Evolutionary conservation across 441 rosid species (phyloP).

Genomic region (Brassica balearica): DNA sequence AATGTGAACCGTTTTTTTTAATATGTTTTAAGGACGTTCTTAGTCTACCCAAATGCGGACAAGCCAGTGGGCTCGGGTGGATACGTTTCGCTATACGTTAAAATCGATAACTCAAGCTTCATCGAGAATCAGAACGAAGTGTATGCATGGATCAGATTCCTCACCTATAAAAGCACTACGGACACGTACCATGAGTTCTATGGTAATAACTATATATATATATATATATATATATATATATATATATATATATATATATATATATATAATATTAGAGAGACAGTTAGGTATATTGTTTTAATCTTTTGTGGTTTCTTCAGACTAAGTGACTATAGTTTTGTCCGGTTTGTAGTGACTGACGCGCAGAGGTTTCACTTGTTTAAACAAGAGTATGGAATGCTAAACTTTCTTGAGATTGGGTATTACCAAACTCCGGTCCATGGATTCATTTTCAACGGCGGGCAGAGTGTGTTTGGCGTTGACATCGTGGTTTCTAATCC

Average conservation of each 20-base stretch:
- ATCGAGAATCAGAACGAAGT: conserved; percentile 11
- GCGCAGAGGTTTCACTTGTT: conserved; percentile 36
- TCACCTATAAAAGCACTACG: conserved; percentile 5
- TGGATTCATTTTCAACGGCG: conserved; percentile 35
- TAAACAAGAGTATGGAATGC: conserved; percentile 23
- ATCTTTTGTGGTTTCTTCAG: neutral
- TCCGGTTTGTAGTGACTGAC: conserved; percentile 22
- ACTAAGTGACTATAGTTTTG: neutral
- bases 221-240: too few species aligned
- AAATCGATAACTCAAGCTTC: conserved; percentile 31
- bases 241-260: too few species aligned
- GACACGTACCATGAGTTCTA: conserved; percentile 14
- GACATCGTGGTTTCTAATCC: conserved; percentile 26
- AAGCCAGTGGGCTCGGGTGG: conserved; percentile 16
- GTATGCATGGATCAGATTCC: conserved; percentile 25
- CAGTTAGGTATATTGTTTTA: neutral
- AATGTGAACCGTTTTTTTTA: neutral
- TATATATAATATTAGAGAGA: neutral
- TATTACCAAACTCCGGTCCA: neutral
- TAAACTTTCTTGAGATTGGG: conserved; percentile 4
- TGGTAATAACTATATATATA: neutral
- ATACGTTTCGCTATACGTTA: conserved; percentile 26
- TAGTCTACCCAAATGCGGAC: conserved; percentile 22
- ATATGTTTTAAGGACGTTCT: conserved; percentile 21
- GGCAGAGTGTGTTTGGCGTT: conserved; percentile 33